A percentile compares a stretch with the other conserved stretches of the same genome.
Evolutionary conservation across 768 basidiomycete genomes (phyloP).

Genomic region (Chalciporus chontae): DNA sequence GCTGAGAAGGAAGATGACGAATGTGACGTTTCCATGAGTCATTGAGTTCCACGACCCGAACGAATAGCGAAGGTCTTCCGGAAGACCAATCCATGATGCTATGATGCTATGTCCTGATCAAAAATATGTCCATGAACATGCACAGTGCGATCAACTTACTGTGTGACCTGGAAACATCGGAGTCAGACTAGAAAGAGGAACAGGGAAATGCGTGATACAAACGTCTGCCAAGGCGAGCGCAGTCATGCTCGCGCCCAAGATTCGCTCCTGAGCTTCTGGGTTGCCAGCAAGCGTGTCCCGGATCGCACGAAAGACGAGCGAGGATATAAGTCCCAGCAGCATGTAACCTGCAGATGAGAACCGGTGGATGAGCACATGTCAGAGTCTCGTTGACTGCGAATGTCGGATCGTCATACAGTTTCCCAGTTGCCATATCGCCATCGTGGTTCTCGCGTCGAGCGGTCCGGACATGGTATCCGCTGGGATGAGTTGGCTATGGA

Average conservation of each 20-base stretch:
- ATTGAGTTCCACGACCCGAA: constrained; percentile 61
- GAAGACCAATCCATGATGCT: constrained; percentile 55
- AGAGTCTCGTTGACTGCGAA: neutral
- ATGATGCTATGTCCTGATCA: constrained; percentile 44
- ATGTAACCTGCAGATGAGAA: constrained; percentile 48
- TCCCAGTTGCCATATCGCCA: constrained; percentile 65
- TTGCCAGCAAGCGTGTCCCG: constrained; percentile 56
- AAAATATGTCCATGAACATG: neutral
- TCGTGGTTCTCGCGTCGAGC: constrained; percentile 49
- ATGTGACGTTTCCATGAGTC: constrained; percentile 76
- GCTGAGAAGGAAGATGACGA: constrained; percentile 51
- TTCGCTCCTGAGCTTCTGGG: constrained; percentile 61
- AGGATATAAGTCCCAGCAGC: constrained; percentile 60
- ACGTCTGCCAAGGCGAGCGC: constrained; percentile 73
- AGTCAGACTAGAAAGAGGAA: constrained; percentile 1
- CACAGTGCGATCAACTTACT: constrained; percentile 40
- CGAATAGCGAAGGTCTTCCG: constrained; percentile 48
- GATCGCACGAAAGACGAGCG: constrained; percentile 63
- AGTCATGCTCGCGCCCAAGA: constrained; percentile 58
- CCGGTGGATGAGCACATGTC: neutral
- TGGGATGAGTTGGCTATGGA: constrained; percentile 63
- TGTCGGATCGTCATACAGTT: constrained; percentile 45
- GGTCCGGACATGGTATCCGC: constrained; percentile 21
- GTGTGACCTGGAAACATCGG: constrained; percentile 44
- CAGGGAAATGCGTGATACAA: constrained; percentile 22